phyloP scores from a whole-genome alignment of 441 rosid genomes.

The Pelargonium citronellum region DNA sequence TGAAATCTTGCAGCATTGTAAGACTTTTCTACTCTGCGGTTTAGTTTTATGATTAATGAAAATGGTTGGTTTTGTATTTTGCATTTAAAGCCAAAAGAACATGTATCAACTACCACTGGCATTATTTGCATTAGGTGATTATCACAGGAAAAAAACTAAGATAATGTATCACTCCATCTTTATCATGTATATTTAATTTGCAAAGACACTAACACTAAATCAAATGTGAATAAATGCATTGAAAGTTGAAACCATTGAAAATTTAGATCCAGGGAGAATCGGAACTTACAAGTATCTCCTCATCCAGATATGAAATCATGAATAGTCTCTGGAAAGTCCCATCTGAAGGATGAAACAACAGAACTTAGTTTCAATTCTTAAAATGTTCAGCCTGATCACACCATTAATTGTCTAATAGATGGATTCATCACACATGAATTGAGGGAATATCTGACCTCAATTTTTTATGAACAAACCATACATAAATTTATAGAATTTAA shows the following conservation, averaged over 20 bases:
- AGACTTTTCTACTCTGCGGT: not conserved
- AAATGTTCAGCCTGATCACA: conserved; percentile 4
- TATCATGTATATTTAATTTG: not conserved
- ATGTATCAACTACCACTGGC: too few species aligned
- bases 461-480: not conserved
- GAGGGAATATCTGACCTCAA: not conserved
- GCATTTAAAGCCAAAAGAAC: too few species aligned
- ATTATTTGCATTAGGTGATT: too few species aligned
- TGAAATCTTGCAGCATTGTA: too few species aligned
- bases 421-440: not conserved
- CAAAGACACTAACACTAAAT: not conserved
- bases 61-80: too few species aligned
- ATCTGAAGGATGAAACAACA: conserved; percentile 41
- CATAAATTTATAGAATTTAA: not conserved
- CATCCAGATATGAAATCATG: conserved; percentile 91
- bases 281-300: conserved; percentile 78
- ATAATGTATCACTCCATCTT: not conserved
- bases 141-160: too few species aligned
- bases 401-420: not conserved
- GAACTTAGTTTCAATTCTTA: conserved; percentile 17
- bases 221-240: not conserved
- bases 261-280: not conserved
- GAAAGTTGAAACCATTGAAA: not conserved
- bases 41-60: not conserved
- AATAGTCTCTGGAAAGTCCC: conserved; percentile 76